Evolutionary conservation across 139 green algal species (phyloP).

Genomic region (Chlorella sp.): DNA sequence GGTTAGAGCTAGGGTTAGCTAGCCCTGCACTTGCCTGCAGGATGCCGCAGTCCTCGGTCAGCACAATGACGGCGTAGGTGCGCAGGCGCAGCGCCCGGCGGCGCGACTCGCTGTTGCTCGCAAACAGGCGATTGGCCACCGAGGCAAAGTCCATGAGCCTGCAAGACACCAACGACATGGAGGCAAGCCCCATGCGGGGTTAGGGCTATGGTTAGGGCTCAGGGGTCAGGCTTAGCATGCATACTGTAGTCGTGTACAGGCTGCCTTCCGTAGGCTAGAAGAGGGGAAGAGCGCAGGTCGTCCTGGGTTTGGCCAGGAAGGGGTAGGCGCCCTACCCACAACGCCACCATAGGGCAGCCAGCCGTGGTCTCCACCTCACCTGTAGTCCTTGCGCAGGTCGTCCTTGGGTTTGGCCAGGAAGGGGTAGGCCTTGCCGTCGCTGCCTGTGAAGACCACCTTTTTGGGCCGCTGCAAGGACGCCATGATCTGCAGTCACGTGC

Average conservation of each 20-base stretch:
- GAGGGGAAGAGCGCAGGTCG: too few species aligned
- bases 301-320: neutral
- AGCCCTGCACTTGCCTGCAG: constrained; percentile 36
- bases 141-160: constrained; percentile 91
- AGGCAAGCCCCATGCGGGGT: neutral
- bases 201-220: neutral
- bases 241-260: neutral
- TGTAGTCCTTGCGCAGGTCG: constrained; percentile 94
- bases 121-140: constrained; percentile 23
- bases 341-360: neutral
- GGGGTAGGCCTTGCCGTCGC: constrained; percentile 74
- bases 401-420: constrained; percentile 98
- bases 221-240: neutral
- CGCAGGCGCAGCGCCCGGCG: constrained; percentile 73
- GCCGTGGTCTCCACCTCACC: constrained; percentile 1
- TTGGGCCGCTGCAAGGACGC: constrained; percentile 84
- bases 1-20: neutral
- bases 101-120: constrained; percentile 7
- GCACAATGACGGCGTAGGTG: constrained; percentile 82
- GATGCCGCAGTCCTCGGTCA: constrained; percentile 92
- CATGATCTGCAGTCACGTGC: constrained; percentile 50
- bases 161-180: neutral
- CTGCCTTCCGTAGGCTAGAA: too few species aligned
- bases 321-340: neutral
- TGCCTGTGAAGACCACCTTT: constrained; percentile 66